Base-by-base conservation (phyloP, 208 protist species). In the Crithidia sp. region DNA sequence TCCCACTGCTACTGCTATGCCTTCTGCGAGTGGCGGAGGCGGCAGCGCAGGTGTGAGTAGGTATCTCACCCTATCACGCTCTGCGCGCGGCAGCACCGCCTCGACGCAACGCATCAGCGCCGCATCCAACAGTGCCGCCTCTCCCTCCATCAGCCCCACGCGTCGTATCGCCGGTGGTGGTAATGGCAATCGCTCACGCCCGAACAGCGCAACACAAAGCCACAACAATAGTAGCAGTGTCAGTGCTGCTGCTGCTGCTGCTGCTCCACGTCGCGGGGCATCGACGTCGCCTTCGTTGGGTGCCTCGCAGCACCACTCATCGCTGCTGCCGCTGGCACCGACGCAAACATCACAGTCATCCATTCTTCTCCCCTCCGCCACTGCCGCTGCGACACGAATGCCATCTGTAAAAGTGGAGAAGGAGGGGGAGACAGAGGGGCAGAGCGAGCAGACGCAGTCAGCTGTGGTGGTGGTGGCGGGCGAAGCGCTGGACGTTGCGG, bases 51-150 rank as follows among this genome's bases (percentile, higher is more conserved):
- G 28, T 28, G 28, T 28, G 28, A 28, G 61, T 4, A 45, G 49
- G 5, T 3, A 12, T 4, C 5, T 19, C n/a, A 52, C 39, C 12
- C 14, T 40, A 16, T 44, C 53, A 8, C 69, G 65, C 40, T 79
- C 74, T 5, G 74, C 67, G n/a, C 67, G 74, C 12, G 67, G 74
- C 57, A 79, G 61, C 62, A 59, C 67, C 8, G 49, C 66, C 19
- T 64, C 74, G 28, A 45, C 74, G 39, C 74, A 79, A 61, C 74
- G 67, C 17, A 44, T 64, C n/a, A 74, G 74, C 67, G 59, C 54
- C 50, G 54, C 69, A 14, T 74, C 69, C 50, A 14, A 5, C 3
- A 44, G 63, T 19, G 47, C 17, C 5, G 56, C 43, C 5, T 78
- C 74, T 19, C n/a, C 52, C 13, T 67, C 74, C 7, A 52, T 74